phyloP scores from a whole-genome alignment of 1,284 basidiomycete species.

The Cryptococcus jaspeensis region DNA sequence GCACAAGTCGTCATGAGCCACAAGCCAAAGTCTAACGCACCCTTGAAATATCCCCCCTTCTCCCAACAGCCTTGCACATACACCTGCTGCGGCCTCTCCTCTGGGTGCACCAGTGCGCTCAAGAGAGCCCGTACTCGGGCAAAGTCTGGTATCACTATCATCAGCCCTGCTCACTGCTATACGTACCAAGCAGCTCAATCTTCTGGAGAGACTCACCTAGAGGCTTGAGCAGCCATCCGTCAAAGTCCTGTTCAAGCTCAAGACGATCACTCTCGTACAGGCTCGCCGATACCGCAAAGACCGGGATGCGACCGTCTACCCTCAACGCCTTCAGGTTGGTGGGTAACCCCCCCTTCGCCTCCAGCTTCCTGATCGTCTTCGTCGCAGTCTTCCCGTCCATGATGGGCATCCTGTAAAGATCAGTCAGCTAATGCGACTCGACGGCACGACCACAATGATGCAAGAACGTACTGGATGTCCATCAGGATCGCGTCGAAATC shows the following conservation, averaged over 20 bases:
- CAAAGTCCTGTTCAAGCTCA: conserved; percentile 65
- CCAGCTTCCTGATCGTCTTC: conserved; percentile 64
- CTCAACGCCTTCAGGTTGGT: conserved; percentile 27
- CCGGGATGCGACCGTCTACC: conserved; percentile 70
- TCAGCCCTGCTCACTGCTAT: neutral
- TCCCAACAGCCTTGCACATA: conserved; percentile 70
- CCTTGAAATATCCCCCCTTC: conserved; percentile 63
- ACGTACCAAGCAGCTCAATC: neutral
- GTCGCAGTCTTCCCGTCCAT: conserved; percentile 75
- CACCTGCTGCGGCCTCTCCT: conserved; percentile 59
- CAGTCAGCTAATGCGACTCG: neutral
- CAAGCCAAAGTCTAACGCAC: conserved; percentile 12
- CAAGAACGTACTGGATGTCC: conserved; percentile 70
- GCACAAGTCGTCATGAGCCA: too few species aligned
- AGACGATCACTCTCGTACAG: conserved; percentile 64
- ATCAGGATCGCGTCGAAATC: conserved; percentile 71
- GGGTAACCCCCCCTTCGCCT: conserved; percentile 42
- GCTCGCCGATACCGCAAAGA: conserved; percentile 80
- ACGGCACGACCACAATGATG: neutral
- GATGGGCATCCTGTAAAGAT: conserved; percentile 68
- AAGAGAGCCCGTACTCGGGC: conserved; percentile 64
- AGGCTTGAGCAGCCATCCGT: conserved; percentile 85
- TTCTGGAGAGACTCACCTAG: conserved; percentile 53
- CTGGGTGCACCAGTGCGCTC: conserved; percentile 60
- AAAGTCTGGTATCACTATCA: conserved; percentile 55